phyloP scores from a whole-genome alignment of 768 basidiomycete species.

The Amanita fuliginea region DNA sequence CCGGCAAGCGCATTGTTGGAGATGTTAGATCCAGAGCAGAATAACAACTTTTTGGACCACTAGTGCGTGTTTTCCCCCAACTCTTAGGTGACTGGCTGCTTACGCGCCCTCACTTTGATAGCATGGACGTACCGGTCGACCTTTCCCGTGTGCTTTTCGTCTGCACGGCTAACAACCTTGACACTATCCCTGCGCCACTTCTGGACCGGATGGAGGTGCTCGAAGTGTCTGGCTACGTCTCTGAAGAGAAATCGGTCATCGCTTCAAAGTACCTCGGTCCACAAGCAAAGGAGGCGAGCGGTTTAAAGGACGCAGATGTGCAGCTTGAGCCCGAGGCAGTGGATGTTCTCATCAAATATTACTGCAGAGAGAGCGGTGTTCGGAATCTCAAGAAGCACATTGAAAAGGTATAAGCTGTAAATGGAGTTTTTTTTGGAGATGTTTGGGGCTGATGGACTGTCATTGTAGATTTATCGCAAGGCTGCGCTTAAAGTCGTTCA shows the following conservation, averaged over 20 bases:
- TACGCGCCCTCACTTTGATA: conserved; percentile 17
- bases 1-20: conserved; percentile 85
- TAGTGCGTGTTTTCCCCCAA: conserved; percentile 50
- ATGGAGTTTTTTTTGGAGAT: no score
- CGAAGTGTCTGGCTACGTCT: conserved; percentile 90
- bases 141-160: conserved; percentile 95
- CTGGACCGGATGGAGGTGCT: conserved; percentile 96
- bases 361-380: conserved; percentile 95
- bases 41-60: conserved; percentile 88
- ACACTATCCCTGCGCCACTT: conserved; percentile 88
- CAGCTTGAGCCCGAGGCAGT: conserved; percentile 66
- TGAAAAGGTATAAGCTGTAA: conserved; percentile 59
- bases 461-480: conserved; percentile 82
- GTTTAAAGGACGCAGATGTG: conserved; percentile 79
- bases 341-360: conserved; percentile 89
- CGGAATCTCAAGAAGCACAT: conserved; percentile 97
- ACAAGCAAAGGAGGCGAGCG: conserved; percentile 86
- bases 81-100: neutral
- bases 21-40: conserved; percentile 94
- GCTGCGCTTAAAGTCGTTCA: conserved; percentile 86
- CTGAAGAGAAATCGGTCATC: conserved; percentile 85
- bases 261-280: conserved; percentile 84
- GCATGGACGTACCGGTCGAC: conserved; percentile 96
- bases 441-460: neutral
- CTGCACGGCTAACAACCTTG: conserved; percentile 92